phyloP scores from a whole-genome alignment of 306 rosid species.

The peach (Prunus persica) region Prunus_persica_NCBIv2 NC_034013.1:13836501-13837000 shows the following conservation, averaged over 20 bases:
- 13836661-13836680: slow-evolving; percentile 85
- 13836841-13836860: slow-evolving; percentile 64
- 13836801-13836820: slow-evolving; percentile 73
- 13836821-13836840: slow-evolving; percentile 60
- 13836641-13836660: slow-evolving; percentile 41
- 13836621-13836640: slow-evolving; percentile 7
- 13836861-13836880: slow-evolving; percentile 42
- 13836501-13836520: slow-evolving; percentile 67
- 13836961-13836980: background rate
- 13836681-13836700: slow-evolving; percentile 51
- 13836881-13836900: slow-evolving; percentile 82
- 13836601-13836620: background rate
- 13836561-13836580: slow-evolving; percentile 64
- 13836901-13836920: slow-evolving; percentile 48
- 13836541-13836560: slow-evolving; percentile 69
- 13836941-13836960: slow-evolving; percentile 47
- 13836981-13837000: background rate
- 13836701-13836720: slow-evolving; percentile 51
- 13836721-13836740: slow-evolving; percentile 68
- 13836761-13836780: slow-evolving; percentile 57
- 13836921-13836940: slow-evolving; percentile 51
- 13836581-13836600: slow-evolving; percentile 32
- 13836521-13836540: slow-evolving; percentile 84
- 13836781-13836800: slow-evolving; percentile 66
- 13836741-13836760: slow-evolving; percentile 60